Evolutionary conservation across 1,284 basidiomycete species (phyloP), one percentile per base, ranked within the genome.

Genomic region (Tetrapyrgos nigripes): DNA sequence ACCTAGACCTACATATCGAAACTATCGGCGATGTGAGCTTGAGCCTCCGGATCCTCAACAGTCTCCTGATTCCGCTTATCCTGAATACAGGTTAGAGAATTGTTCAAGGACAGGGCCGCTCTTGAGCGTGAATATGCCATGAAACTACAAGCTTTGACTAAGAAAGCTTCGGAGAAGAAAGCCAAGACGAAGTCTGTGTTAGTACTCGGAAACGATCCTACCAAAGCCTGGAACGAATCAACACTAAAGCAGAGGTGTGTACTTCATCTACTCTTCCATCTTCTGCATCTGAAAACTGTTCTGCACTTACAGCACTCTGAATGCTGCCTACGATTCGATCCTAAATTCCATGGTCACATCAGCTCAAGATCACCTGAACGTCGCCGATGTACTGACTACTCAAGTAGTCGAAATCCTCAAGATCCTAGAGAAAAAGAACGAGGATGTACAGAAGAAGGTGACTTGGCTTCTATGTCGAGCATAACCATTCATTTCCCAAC

Each of bases 41-140:
- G 48, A 54, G 26, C 23, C 19, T 48, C n/a, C n/a, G n/a, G n/a
- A n/a, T n/a, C 37, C 50, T 21, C 40, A 54, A 48, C 52, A 37
- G 57, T 31, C 47, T 31, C 28, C 35, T 57, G 44, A 19, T 35
- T 40, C 3, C 29, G 19, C 28, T 10, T 27, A 54, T 24, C 53
- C 14, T 49, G 50, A 17, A 45, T 26, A 46, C 66, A 92, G 90
- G 81, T 89, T 53, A 84, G 89, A 53, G 90, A 93, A 49, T 68
- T 93, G 49, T 87, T 91, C 68, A 78, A 79, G 53, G 88, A 89
- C 55, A 81, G 87, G 44, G 84, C 77, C 17, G 80, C 78, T 13
- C 76, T 93, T 13, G 92, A 94, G 70, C 84, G 86, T 53, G 91
- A 94, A 67, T 93, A 92, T 68, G 88, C 90, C 1, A 68, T 74